phyloP scores from a whole-genome alignment of 2,329 filamentous ascomycete genomes.

The Colletotrichum sp. region DNA sequence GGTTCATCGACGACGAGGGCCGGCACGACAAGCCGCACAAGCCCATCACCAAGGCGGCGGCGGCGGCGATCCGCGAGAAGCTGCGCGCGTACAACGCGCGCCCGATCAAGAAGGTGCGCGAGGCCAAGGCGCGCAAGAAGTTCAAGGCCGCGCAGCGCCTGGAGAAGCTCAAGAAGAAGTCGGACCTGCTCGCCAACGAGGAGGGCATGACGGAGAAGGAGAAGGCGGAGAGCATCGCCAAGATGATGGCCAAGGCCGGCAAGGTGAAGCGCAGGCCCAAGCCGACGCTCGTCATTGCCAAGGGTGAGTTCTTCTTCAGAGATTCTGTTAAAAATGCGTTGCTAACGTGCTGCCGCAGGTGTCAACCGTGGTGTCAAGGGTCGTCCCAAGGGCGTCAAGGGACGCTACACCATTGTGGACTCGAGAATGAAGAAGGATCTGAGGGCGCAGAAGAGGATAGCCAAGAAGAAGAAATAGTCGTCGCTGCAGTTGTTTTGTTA shows the following conservation, averaged over 20 bases:
- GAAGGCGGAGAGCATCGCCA: conserved; percentile 84
- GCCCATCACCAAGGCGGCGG: conserved; percentile 91
- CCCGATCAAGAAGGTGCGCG: conserved; percentile 98
- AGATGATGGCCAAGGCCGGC: conserved; percentile 79
- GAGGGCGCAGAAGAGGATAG: conserved; percentile 78
- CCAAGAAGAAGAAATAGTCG: conserved; percentile 70
- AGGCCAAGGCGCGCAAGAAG: conserved; percentile 97
- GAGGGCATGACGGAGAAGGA: conserved; percentile 96
- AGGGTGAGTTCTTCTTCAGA: conserved; percentile 51
- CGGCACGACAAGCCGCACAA: conserved; percentile 84
- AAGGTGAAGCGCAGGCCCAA: conserved; percentile 87
- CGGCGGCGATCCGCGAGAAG: conserved; percentile 93
- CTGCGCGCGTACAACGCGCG: conserved; percentile 89
- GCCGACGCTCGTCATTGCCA: conserved; percentile 88
- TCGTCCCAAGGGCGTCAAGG: conserved; percentile 89
- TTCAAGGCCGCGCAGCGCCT: conserved; percentile 89
- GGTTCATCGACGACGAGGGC: conserved; percentile 94
- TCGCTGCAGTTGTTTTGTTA: background rate
- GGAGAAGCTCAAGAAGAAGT: conserved; percentile 97
- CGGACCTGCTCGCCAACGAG: conserved; percentile 85
- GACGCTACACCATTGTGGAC: conserved; percentile 97
- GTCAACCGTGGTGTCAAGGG: conserved; percentile 85
- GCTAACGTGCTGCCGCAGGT: conserved; percentile 10
- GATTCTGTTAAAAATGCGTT: background rate
- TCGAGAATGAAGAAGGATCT: conserved; percentile 96